Conservation (phyloP, 257 asterid genomes). For the Anisodus tanguticus region DNA sequence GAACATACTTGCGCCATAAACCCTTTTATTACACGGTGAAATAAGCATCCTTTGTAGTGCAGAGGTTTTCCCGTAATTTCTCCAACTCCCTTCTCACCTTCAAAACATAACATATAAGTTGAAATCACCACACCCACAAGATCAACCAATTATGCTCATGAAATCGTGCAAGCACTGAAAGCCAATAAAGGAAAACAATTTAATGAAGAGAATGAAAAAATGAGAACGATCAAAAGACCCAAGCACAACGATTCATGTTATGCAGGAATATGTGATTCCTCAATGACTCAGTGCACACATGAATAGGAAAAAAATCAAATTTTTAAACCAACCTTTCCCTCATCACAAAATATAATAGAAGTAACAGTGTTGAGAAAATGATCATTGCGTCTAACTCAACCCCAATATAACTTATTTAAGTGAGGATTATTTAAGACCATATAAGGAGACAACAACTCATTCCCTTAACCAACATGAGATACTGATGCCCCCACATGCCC, state of each 20-base stretch:
- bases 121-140: conserved; percentile 9
- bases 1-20: conserved; percentile 94
- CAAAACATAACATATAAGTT: conserved; percentile 33
- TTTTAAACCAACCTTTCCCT: background rate
- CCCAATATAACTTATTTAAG: background rate
- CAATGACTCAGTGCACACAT: background rate
- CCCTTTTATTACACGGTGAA: conserved; percentile 94
- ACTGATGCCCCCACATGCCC: background rate
- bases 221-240: background rate
- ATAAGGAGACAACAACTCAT: background rate
- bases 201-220: too few relatives aligned
- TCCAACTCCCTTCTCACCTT: conserved; percentile 96
- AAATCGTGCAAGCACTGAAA: background rate
- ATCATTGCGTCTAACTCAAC: background rate
- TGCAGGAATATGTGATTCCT: background rate
- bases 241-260: background rate
- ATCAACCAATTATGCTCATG: conserved; percentile 19
- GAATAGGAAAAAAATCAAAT: background rate
- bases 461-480: background rate
- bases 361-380: background rate
- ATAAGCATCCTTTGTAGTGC: conserved; percentile 85
- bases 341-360: background rate
- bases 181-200: background rate
- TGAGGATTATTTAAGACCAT: background rate
- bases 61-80: conserved; percentile 80